Base-by-base conservation (phyloP, 441 rosid genomes). In the Heliophila coronopifolia region DNA sequence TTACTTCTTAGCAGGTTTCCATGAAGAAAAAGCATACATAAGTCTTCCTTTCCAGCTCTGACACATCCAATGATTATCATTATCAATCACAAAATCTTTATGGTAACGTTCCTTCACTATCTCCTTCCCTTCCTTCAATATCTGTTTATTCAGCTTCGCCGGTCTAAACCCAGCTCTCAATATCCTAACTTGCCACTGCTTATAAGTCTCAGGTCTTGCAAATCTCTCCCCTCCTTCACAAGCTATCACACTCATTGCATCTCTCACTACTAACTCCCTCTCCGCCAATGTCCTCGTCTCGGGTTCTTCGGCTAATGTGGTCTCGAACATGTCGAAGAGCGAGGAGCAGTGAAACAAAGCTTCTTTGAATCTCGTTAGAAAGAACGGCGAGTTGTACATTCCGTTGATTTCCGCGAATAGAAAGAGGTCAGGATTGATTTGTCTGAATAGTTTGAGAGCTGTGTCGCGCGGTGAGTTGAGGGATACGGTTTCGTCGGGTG, bases 271-370 rank as follows among this genome's bases (percentile, higher is more conserved):
- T 5, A 81, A 9, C 59, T 76, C 96, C 34, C 50, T 75, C 75
- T 87, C 98, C 27, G 58, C 83, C 63, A 78, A 6, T 57, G 54
- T 54, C 65, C 96, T 79, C 17, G 71, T 68, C 4, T 71, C 66
- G 13, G 85, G 74, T 13, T 87, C 89, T 9, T 81, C 74, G 0
- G 66, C 8, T 16, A 73, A 47, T n/a, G 46, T 81, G 4, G 65
- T 73, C 30, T 87, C 96, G 16, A 76, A 71, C 84, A 83, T 80
- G 42, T 92, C 98, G 27, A 83, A 92, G 56, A 81, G 28, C 0
- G 96, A 50, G 0, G 96, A 92, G 76, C 55, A 92, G 55, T 87
- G 84, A 73, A 77, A 87, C 9, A 87, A 63, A 1, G 96, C 94
- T 72, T 92, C 98, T 13, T 71, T 65, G 54, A 92, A 87, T 57